Evolutionary conservation across 306 rosid species (phyloP), one percentile per base, ranked within the genome.

Genomic region (Dalbergia cultrata): DNA sequence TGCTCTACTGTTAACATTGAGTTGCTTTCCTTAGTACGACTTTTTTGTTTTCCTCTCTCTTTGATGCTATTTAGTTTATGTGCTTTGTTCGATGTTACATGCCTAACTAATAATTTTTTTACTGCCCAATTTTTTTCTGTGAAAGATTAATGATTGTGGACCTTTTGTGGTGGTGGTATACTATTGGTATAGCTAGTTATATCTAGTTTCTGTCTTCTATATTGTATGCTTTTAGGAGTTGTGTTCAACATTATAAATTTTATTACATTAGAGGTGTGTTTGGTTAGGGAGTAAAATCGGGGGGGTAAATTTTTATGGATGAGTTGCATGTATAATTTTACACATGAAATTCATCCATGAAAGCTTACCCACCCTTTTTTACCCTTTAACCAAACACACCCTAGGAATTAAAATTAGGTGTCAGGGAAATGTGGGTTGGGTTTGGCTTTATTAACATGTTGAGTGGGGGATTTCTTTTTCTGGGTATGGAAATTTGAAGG

Each of bases 401-500:
- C 41, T 37, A 0, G 84, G 86, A 85, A 59, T 67, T 64, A 12
- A 88, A 87, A 62, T 80, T 86, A 88, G 92, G 95, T 88, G 85
- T 86, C 82, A 85, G 96, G 91, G 91, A 91, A 87, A 80, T 57
- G 62, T 81, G 90, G 98, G 95, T 85, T 85, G 93, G 98, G 97
- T 85, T 90, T 90, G 95, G 94, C 88, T 90, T 93, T 92, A 94
- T 94, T 92, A 92, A 92, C 94, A 83, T 89, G 93, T 94, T 92
- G 84, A 94, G 97, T 89, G 91, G 97, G 98, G 98, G 92, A 88
- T 92, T 90, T n/a, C n/a, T 85, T 89, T 54, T 87, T 87, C 82
- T 92, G 97, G 97, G 97, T 87, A 87, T 92, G 84, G 80, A 87
- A 82, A 86, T 82, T 82, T 90, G 94, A 94, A 94, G 98, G 97